phyloP scores from a whole-genome alignment of 2,329 filamentous ascomycete species.

The Neofusicoccum parvum region DNA sequence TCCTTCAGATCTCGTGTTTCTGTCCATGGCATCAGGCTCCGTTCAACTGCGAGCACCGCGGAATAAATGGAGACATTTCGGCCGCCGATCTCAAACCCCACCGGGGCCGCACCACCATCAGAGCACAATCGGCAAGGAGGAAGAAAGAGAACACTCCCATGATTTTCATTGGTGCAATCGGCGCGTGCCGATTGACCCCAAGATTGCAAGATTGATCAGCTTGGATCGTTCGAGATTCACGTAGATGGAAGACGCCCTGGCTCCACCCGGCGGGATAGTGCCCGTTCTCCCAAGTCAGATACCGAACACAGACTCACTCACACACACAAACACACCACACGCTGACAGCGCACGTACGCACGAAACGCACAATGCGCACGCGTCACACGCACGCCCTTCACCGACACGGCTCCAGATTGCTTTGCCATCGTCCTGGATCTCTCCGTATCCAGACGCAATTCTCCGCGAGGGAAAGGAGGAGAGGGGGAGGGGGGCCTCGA shows the following conservation, averaged over 20 bases:
- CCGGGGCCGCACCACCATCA: neutral
- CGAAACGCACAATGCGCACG: neutral
- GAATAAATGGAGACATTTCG: slow-evolving; percentile 1
- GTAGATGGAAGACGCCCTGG: neutral
- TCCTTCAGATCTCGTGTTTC: slow-evolving; percentile 6
- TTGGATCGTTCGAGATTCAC: slow-evolving; percentile 16
- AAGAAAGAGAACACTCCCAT: neutral
- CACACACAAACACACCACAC: neutral
- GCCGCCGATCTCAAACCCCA: neutral
- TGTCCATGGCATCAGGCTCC: too few species aligned
- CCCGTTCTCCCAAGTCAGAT: neutral
- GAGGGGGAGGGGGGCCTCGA: too few species aligned
- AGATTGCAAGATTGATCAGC: slow-evolving; percentile 11
- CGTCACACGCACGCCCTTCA: too few species aligned
- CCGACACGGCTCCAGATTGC: neutral
- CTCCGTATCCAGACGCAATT: too few species aligned
- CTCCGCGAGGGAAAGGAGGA: too few species aligned
- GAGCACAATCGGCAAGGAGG: neutral
- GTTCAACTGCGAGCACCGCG: too few species aligned
- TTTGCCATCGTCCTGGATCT: neutral
- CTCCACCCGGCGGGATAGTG: too few species aligned
- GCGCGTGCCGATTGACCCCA: neutral
- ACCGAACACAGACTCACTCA: neutral
- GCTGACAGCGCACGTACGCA: neutral
- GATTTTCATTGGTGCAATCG: neutral